Percentiles rank a stretch among this genome's conserved stretches.
These are phyloP conservation scores for Thelonectria rubi DNA, from an alignment of 2,329 filamentous ascomycete species.

Conservation along the genomic window DNA sequence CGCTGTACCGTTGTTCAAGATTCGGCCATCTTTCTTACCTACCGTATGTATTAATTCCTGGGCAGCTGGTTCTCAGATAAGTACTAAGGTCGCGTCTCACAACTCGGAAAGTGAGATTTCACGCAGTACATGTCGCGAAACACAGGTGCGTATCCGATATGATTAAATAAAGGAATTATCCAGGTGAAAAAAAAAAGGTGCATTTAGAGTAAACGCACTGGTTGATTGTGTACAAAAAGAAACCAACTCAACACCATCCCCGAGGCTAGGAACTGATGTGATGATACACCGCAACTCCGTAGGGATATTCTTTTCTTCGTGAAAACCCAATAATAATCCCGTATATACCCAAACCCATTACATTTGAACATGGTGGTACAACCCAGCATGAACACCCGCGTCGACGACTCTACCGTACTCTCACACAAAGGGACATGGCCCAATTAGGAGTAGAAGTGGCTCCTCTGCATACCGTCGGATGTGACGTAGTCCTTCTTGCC, in stretches of 20 bases:
- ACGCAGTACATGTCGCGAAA: neutral
- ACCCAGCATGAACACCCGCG: conserved; percentile 19
- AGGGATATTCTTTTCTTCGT: conserved; percentile 37
- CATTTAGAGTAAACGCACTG: conserved; percentile 20
- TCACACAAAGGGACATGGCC: neutral
- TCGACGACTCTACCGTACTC: conserved; percentile 17
- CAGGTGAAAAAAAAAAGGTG: conserved; percentile 26
- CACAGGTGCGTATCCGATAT: neutral
- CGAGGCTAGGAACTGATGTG: conserved; percentile 40
- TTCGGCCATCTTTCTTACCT: too few species aligned
- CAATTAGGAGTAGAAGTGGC: conserved; percentile 64
- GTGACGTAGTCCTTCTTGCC: conserved; percentile 63
- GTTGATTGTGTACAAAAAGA: conserved; percentile 20
- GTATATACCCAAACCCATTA: conserved; percentile 31
- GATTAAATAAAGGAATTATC: conserved; percentile 3
- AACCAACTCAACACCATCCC: conserved; percentile 26
- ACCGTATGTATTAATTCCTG: too few species aligned
- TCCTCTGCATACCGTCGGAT: conserved; percentile 65
- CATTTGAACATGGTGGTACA: conserved; percentile 36
- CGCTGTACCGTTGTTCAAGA: neutral
- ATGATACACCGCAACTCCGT: conserved; percentile 37
- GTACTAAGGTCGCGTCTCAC: too few species aligned
- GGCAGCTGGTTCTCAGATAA: too few species aligned
- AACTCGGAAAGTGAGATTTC: neutral
- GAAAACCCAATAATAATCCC: conserved; percentile 38